These are phyloP conservation scores for Gossypium davidsonii DNA, from an alignment of 441 rosid species.

Conservation along the genomic window DNA sequence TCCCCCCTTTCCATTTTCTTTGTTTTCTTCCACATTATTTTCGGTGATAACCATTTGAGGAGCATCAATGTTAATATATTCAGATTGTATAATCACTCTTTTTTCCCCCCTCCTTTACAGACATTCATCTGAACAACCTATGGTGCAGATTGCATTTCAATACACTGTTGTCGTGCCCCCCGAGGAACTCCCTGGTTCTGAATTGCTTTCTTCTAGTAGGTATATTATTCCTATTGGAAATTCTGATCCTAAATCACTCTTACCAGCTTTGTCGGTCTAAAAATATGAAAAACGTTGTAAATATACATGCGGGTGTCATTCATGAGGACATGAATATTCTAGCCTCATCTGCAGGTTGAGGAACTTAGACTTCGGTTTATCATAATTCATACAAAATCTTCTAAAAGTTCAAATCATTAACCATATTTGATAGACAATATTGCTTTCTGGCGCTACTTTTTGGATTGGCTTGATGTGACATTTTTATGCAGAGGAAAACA, in stretches of 20 bases:
- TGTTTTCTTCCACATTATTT: background rate
- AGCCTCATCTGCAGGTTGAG: background rate
- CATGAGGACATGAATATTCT: background rate
- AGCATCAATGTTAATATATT: background rate
- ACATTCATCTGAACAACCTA: conserved; percentile 76
- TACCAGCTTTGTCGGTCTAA: background rate
- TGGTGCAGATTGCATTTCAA: conserved; percentile 89
- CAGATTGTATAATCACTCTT: background rate
- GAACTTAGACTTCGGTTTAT: background rate
- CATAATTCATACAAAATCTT: background rate
- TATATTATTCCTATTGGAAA: conserved; percentile 25
- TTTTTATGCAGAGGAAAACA: conserved; percentile 52
- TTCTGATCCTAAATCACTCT: conserved; percentile 1
- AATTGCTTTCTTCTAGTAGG: conserved; percentile 58
- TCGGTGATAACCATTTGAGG: background rate
- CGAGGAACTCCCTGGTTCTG: conserved; percentile 56
- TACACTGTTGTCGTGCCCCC: conserved; percentile 86
- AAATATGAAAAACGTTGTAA: background rate
- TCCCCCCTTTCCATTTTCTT: background rate
- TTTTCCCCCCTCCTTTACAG: conserved; percentile 32
- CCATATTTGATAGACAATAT: background rate
- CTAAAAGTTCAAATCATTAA: background rate
- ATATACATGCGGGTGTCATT: background rate
- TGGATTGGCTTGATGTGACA: conserved; percentile 15
- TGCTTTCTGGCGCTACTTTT: background rate